phyloP scores from a whole-genome alignment of 2,329 filamentous ascomycete species.

The Phyllosticta paracitricarpa region DNA sequence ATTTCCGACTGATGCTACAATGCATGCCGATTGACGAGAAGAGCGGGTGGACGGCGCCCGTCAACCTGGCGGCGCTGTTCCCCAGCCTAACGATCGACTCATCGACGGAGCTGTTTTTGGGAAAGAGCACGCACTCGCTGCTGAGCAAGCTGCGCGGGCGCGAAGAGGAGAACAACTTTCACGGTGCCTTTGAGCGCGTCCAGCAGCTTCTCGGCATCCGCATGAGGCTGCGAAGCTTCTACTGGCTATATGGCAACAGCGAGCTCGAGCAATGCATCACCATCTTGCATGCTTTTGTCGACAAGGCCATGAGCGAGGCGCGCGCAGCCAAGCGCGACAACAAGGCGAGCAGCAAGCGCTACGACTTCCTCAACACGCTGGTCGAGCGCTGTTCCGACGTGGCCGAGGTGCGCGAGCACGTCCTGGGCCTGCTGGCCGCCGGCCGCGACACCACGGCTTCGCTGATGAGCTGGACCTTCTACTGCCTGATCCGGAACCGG shows the following conservation, averaged over 20 bases:
- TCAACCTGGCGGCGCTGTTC: conserved; percentile 33
- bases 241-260: background rate
- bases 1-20: conserved; percentile 49
- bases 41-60: conserved; percentile 29
- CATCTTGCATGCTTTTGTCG: conserved; percentile 2
- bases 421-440: conserved; percentile 36
- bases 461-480: conserved; percentile 31
- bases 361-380: conserved; percentile 38
- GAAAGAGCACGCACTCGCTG: conserved; percentile 25
- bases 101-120: conserved; percentile 40
- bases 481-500: conserved; percentile 29
- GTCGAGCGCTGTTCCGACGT: conserved; percentile 36
- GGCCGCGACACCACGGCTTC: conserved; percentile 31
- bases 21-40: conserved; percentile 19
- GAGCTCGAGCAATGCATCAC: background rate
- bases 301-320: conserved; percentile 18
- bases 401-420: conserved; percentile 32
- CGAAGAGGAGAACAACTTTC: background rate
- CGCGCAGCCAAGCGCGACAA: background rate
- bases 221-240: background rate
- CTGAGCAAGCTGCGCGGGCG: conserved; percentile 14
- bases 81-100: conserved; percentile 39
- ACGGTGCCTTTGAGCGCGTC: background rate
- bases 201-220: conserved; percentile 1
- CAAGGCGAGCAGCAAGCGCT: conserved; percentile 15